Base-by-base conservation (phyloP, 257 asterid genomes). In the Marsdenia floribunda region DNA sequence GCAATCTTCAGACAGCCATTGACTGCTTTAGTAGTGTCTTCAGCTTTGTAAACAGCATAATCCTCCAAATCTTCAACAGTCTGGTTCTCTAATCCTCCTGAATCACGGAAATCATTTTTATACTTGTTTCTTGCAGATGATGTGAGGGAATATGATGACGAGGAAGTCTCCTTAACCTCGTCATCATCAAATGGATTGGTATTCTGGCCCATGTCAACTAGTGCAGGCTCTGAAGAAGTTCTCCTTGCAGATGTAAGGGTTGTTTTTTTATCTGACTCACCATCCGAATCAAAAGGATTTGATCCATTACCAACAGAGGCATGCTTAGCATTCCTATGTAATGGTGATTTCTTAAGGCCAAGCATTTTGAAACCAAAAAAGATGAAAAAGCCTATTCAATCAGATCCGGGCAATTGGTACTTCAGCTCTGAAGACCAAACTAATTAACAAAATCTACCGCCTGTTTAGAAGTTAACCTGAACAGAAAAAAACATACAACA, bases 221-320 rank as follows among this genome's bases (percentile, higher is more conserved):
- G 84, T 68, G 88, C 73, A 78, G 97, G 90, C 73, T 85, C 93
- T 1, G 96, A 87, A 77, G 89, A 85, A 65, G 88, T 83, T 70
- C 88, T 83, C 70, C 84, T 85, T 2, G 97, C 77, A 60, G 80
- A 79, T 73, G 86, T 84, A 53, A 80, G 75, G 63, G 86, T 74
- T 78, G 78, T 83, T 82, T 81, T 89, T 61, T 80, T 82, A 66
- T 95, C 92, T 70, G 82, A 80, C 83, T 87, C 90, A 68, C 81
- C 82, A 46, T 92, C 94, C 13, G 93, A 89, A 83, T 89, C 95
- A 73, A 95, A 95, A 68, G 99, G 97, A 80, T 95, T 95, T 54
- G 88, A 70, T 78, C 60, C 65, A 52, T 83, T 75, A 59, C 83
- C 83, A 38, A 68, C 75, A 12, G 92, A 80, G 35, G 77, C 76